Base-by-base conservation (phyloP, 2,329 filamentous ascomycete genomes). In the Aspergillus fructus region DNA sequence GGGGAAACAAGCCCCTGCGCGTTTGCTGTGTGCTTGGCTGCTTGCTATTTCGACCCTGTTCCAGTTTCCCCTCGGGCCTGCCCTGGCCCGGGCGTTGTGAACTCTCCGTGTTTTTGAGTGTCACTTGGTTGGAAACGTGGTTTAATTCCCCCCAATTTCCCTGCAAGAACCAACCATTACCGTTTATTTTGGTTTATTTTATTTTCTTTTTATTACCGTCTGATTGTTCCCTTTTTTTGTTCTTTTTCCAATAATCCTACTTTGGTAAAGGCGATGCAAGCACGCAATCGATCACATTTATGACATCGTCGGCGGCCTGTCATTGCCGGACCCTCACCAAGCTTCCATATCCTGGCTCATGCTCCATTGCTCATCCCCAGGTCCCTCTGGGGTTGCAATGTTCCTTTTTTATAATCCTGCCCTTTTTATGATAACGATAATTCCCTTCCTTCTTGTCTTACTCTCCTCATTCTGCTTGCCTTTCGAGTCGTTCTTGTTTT, bases 241-340 rank as follows among this genome's bases (percentile, higher is more conserved):
- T 48, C 30, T 42, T 47, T 48, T 39, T 47, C 46, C 27, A 9
- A 49, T 48, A 23, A 23, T 42, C 51, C 53, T 52, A 49, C 55
- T 56, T 55, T 52, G 60, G 53, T 61, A 52, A 64, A 58, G 52
- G 55, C 55, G 46, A 57, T 59, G 34, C 60, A 67, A 74, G 70
- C 72, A 74, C 71, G 72, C 71, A 69, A 74, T 73, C 67, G 61
- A 62, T 64, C 62, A 65, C 62, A 62, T 59, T 65, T 63, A 74
- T 74, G 70, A 65, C 69, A 69, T 49, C 62, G 62, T 66, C 63
- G 61, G 58, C 33, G 58, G 50, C 65, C 63, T 64, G 59, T 62
- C 59, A 53, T 61, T 66, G 60, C 52, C 62, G 55, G 61, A 52
- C 63, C 58, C 63, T 64, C 63, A 62, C 61, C 59, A 57, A 58